Evolutionary conservation across 208 protist genomes (phyloP), one percentile per base, ranked within the genome.

Genomic region (Trypanosoma cruzi): DNA sequence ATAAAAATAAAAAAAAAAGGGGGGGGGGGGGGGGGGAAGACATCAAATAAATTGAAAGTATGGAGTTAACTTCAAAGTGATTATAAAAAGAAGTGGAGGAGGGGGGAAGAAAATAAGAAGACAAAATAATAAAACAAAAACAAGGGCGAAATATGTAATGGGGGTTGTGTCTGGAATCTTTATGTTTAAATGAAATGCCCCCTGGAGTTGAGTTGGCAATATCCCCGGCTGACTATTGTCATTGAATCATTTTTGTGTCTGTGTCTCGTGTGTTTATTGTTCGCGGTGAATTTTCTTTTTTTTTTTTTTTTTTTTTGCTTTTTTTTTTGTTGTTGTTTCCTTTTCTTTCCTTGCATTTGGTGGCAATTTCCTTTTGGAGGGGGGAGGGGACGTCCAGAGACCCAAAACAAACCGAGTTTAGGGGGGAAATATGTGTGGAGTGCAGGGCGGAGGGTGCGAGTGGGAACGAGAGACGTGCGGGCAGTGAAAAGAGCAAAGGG

Each of bases 111-210:
- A 11, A 49, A 34, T 48, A 50, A 48, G 16, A 14, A 37, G 18
- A 20, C 2, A 44, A 63, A 63, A 50, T 49, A 42, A 37, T 13
- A 20, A 60, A 60, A 60, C 31, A 20, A 22, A 42, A 60, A 60
- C 55, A 29, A 4, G 55, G 36, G 36, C 18, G 11, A 14, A 60
- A 60, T 44, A 2, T 26, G 55, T 26, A 40, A 44, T 31, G 20
- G 3, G 26, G 14, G 28, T 66, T 64, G 59, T 40, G 42, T 10
- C 46, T 22, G 32, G 18, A 18, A 20, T 61, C 28, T 44, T 37
- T 18, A 61, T 26, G 56, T 22, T 56, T 26, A 56, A 18, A n/a
- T 56, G n/a, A 10, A 31, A 24, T 57, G 13, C 11, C 29, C 56
- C 29, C n/a, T n/a, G n/a, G n/a, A n/a, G n/a, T n/a, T n/a, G n/a